These are phyloP conservation scores for Phaeomoniella chlamydospora DNA, from an alignment of 2,329 filamentous ascomycete genomes.

Conservation along the genomic window DNA sequence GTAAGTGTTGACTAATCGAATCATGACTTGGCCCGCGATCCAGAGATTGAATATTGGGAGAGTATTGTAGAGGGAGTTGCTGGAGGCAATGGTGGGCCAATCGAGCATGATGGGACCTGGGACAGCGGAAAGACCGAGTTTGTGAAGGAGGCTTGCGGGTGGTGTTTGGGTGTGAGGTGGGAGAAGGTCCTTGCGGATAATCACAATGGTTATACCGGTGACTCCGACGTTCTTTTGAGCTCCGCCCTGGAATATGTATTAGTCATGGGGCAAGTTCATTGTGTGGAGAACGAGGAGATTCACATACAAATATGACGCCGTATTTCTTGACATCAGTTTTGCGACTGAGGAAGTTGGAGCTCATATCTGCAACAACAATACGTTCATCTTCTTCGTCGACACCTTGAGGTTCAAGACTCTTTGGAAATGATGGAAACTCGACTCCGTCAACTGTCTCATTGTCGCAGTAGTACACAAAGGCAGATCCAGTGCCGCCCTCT, in stretches of 20 bases:
- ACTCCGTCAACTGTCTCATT: conserved; percentile 79
- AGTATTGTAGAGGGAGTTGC: conserved; percentile 93
- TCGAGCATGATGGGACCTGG: conserved; percentile 57
- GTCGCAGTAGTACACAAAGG: conserved; percentile 79
- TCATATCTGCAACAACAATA: conserved; percentile 84
- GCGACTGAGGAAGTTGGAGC: conserved; percentile 79
- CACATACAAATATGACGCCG: conserved; percentile 63
- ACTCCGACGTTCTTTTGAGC: conserved; percentile 90
- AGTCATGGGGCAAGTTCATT: not conserved
- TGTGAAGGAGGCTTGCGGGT: conserved; percentile 52
- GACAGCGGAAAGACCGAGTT: conserved; percentile 55
- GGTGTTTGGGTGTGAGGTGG: conserved; percentile 53
- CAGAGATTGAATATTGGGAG: conserved; percentile 90
- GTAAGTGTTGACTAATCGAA: conserved; percentile 52
- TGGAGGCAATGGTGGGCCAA: conserved; percentile 76
- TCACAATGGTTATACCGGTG: conserved; percentile 72
- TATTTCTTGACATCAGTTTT: conserved; percentile 66
- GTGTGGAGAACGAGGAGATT: conserved; percentile 1
- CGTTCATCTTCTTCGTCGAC: conserved; percentile 44
- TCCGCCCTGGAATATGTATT: conserved; percentile 33
- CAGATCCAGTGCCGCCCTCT: conserved; percentile 31
- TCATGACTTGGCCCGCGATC: conserved; percentile 78
- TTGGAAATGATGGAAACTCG: conserved; percentile 66
- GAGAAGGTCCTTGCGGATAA: conserved; percentile 70
- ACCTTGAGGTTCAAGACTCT: conserved; percentile 41